A percentile compares a stretch with the other conserved stretches of the same genome.
Conservation (phyloP, 106 monocot genomes). For the Allium sativum region DNA sequence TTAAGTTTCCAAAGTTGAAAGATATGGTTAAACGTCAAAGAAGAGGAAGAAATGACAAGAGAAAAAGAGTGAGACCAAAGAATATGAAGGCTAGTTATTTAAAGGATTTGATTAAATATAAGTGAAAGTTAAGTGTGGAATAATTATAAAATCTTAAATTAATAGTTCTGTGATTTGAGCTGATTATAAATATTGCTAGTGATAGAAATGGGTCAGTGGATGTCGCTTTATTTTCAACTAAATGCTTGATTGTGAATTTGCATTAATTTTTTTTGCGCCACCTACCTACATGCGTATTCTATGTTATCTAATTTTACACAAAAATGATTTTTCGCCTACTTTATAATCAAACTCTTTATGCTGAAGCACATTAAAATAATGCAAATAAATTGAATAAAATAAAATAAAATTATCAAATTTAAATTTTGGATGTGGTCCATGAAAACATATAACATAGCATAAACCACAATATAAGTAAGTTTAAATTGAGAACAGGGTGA, state of each 20-base stretch:
- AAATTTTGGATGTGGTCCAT: no score
- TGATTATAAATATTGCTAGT: background rate
- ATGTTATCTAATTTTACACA: background rate
- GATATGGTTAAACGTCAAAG: background rate
- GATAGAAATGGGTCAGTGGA: background rate
- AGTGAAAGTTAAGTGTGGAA: background rate
- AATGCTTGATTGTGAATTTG: background rate
- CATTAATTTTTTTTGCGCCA: background rate
- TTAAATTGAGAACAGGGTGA: no score
- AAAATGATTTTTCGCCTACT: no score
- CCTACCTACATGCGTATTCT: background rate
- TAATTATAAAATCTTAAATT: background rate
- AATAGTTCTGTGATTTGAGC: background rate
- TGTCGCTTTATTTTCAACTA: background rate
- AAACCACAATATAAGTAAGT: no score
- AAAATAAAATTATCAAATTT: no score
- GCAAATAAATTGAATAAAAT: no score
- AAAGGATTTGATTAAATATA: background rate
- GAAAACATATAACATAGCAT: no score
- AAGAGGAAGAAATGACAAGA: background rate
- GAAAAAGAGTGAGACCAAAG: conserved; percentile 3
- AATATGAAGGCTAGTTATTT: background rate
- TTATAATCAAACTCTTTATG: no score
- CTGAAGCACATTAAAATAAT: no score
- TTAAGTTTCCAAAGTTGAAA: background rate